Evolutionary conservation across 2,329 filamentous ascomycete species (phyloP), one percentile per base, ranked within the genome.

Genomic region (Trichophyton equinum): DNA sequence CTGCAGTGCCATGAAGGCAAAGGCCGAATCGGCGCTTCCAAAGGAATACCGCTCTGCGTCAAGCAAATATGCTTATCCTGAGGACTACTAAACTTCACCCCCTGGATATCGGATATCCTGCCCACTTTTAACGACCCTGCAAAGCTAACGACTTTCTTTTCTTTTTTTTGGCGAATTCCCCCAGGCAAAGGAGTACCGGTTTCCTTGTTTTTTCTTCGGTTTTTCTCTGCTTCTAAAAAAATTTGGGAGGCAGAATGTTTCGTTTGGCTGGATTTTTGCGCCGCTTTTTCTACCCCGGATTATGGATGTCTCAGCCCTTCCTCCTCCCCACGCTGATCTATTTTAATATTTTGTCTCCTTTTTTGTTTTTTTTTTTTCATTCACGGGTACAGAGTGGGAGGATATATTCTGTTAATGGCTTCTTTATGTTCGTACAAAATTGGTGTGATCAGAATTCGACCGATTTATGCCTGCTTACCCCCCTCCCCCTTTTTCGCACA

Each of bases 1-100:
- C 56, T 47, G 8, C 59, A 70, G 68, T 30, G 62, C 65, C 18
- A 68, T 70, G 68, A 71, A 70, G 65, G 56, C 65, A 55, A 69
- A 68, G 62, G 69, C 68, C 9, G 68, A 70, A 62, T 67, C 65
- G 49, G 65, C 61, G 38, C 65, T 70, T 49, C 67, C 69, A 13
- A 66, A 69, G 18, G 69, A 70, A 47, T 71, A 71, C 63, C 66
- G 67, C 30, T 60, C 62, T 62, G 69, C 68, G 11, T 46, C 58
- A 59, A 68, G 59, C 61, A 67, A 69, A 62, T 64, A 65, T 51
- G 53, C 59, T 44, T 67, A 68, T 62, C 63, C 62, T 40, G 65
- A 65, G 33, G 66, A 66, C 60, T 64, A 47, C 60, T 69, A 56
- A 61, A 40, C 20, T 7, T 30, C 8, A 38, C 2, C 27, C 60